Evolutionary conservation across 2,329 filamentous ascomycete species (phyloP).

Genomic region (Cladosporium sp.): DNA sequence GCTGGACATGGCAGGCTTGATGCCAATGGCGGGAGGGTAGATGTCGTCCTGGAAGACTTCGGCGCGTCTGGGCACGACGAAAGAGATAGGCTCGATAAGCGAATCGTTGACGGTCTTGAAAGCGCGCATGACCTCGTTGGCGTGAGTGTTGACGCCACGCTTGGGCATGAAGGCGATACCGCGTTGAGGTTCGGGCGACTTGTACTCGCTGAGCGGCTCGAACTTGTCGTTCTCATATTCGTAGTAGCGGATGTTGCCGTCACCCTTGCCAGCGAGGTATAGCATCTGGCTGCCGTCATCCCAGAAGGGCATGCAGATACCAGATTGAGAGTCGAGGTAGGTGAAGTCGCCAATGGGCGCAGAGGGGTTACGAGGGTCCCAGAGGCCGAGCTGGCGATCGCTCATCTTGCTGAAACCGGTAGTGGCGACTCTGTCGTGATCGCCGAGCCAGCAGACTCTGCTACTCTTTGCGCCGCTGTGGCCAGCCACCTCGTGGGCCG

Average conservation of each 20-base stretch:
- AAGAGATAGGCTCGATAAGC: constrained; percentile 95
- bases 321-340: constrained; percentile 90
- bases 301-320: constrained; percentile 99
- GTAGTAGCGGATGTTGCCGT: constrained; percentile 98
- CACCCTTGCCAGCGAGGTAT: constrained; percentile 95
- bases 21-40: constrained; percentile 78
- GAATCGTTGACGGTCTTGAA: constrained; percentile 96
- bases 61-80: constrained; percentile 89
- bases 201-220: constrained; percentile 94
- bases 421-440: constrained; percentile 91
- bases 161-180: constrained; percentile 93
- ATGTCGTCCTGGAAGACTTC: constrained; percentile 98
- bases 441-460: constrained; percentile 93
- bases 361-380: constrained; percentile 77
- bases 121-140: constrained; percentile 91
- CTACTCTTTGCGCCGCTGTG: constrained; percentile 97
- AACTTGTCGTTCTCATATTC: constrained; percentile 99
- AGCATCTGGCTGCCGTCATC: constrained; percentile 93
- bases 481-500: constrained; percentile 77
- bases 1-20: constrained; percentile 74
- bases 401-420: constrained; percentile 99
- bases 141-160: constrained; percentile 90
- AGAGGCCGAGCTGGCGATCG: constrained; percentile 90
- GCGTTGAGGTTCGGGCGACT: constrained; percentile 91
- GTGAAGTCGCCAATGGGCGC: constrained; percentile 82